phyloP scores from a whole-genome alignment of 768 basidiomycete species.

The Hortiboletus campestris region DNA sequence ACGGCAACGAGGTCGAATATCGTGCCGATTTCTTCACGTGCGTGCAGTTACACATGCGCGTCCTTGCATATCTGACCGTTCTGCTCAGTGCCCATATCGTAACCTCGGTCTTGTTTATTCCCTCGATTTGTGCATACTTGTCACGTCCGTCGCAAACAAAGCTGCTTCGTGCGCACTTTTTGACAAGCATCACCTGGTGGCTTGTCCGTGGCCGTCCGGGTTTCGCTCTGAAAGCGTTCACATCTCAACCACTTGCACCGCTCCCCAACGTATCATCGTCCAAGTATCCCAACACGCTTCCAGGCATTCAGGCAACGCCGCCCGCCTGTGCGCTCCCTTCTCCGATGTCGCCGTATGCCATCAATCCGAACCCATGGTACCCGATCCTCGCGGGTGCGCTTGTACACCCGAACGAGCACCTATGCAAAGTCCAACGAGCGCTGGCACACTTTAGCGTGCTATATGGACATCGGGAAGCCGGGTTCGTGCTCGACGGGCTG shows the following conservation, averaged over 20 bases:
- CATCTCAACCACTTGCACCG: conserved; percentile 29
- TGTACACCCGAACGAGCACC: conserved; percentile 59
- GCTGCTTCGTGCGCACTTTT: conserved; percentile 60
- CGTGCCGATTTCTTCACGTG: conserved; percentile 68
- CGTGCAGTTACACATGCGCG: conserved; percentile 23
- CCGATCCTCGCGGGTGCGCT: conserved; percentile 51
- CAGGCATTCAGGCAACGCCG: conserved; percentile 21
- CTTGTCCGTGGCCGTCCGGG: conserved; percentile 53
- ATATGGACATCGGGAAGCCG: conserved; percentile 42
- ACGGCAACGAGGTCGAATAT: conserved; percentile 36
- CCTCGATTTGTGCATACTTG: conserved; percentile 45
- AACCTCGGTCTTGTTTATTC: conserved; percentile 63
- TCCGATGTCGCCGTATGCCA: conserved; percentile 34
- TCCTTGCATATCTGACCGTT: conserved; percentile 2
- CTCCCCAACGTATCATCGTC: conserved; percentile 16
- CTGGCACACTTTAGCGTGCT: conserved; percentile 44
- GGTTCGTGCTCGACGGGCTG: conserved; percentile 31
- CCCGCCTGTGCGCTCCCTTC: conserved; percentile 26
- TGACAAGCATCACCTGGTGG: conserved; percentile 50
- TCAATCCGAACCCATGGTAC: conserved; percentile 58
- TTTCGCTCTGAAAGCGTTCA: conserved; percentile 52
- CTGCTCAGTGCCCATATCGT: conserved; percentile 62
- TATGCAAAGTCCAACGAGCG: conserved; percentile 49
- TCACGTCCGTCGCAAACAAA: conserved; percentile 57
- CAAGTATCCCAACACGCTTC: conserved; percentile 24